Conservation (phyloP, 768 basidiomycete genomes). For the Tylopilus felleus region DNA sequence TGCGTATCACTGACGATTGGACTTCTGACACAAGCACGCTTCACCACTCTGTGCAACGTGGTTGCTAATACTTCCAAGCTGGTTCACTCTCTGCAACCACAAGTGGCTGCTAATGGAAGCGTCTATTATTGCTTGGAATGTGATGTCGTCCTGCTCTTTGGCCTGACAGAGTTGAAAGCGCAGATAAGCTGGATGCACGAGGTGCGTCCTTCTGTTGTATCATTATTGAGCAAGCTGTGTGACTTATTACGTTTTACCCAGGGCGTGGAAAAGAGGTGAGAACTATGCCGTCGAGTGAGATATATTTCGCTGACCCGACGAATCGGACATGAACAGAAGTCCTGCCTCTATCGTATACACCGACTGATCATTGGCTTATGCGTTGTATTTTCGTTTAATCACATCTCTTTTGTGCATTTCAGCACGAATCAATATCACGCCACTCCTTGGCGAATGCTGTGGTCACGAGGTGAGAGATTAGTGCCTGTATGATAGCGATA, state of each 20-base stretch:
- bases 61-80: conserved; percentile 10
- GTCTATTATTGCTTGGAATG: conserved; percentile 19
- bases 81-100: background rate
- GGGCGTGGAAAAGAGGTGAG: conserved; percentile 21
- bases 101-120: background rate
- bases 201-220: conserved; percentile 1
- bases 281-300: background rate
- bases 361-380: background rate
- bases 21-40: background rate
- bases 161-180: conserved; percentile 43
- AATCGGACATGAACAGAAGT: conserved; percentile 4
- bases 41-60: conserved; percentile 11
- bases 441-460: no score
- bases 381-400: background rate
- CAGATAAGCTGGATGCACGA: conserved; percentile 41
- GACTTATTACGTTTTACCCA: background rate
- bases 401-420: no score
- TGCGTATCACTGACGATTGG: conserved; percentile 1
- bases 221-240: background rate
- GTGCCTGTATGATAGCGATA: no score
- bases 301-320: background rate
- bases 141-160: conserved; percentile 39
- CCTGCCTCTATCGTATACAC: conserved; percentile 21
- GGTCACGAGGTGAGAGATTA: no score
- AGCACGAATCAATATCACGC: no score